Evolutionary conservation across 2,329 filamentous ascomycete genomes (phyloP).

Genomic region (Colletotrichum lindemuthianum): DNA sequence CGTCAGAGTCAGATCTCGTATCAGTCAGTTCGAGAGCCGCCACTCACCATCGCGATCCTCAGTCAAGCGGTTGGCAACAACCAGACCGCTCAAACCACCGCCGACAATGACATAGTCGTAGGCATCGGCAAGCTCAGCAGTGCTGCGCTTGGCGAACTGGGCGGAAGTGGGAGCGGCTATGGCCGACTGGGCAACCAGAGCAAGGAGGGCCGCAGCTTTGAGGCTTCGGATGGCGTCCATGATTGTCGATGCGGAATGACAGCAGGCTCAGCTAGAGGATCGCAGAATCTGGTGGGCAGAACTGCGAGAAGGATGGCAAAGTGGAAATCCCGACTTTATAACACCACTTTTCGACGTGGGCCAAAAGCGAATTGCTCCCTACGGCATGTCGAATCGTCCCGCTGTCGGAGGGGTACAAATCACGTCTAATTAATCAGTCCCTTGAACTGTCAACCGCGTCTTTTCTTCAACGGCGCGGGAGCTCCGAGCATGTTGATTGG

Average conservation of each 20-base stretch:
- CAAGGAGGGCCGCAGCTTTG: background rate
- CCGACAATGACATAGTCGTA: slow-evolving; percentile 52
- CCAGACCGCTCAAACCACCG: slow-evolving; percentile 48
- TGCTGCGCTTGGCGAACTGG: slow-evolving; percentile 15
- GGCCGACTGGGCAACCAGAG: background rate
- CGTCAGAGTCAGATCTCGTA: too few species aligned
- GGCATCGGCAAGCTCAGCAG: slow-evolving; percentile 1
- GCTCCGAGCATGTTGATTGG: too few species aligned
- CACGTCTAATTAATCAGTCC: too few species aligned
- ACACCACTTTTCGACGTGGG: too few species aligned
- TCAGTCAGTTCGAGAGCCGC: too few species aligned
- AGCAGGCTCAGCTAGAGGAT: background rate
- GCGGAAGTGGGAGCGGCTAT: slow-evolving; percentile 10
- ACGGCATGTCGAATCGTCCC: too few species aligned
- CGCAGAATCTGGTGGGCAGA: too few species aligned
- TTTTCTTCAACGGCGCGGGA: too few species aligned
- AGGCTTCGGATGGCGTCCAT: slow-evolving; percentile 10
- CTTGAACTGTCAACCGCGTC: too few species aligned
- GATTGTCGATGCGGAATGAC: background rate
- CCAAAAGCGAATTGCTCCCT: too few species aligned
- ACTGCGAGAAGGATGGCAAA: background rate
- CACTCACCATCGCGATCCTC: slow-evolving; percentile 41
- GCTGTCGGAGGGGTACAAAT: too few species aligned
- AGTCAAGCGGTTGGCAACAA: slow-evolving; percentile 49
- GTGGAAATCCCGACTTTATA: too few species aligned